A percentile compares a stretch with the other conserved stretches of the same genome.
Conservation (phyloP, 306 rosid genomes). For the Oemleria cerasiformis region DNA sequence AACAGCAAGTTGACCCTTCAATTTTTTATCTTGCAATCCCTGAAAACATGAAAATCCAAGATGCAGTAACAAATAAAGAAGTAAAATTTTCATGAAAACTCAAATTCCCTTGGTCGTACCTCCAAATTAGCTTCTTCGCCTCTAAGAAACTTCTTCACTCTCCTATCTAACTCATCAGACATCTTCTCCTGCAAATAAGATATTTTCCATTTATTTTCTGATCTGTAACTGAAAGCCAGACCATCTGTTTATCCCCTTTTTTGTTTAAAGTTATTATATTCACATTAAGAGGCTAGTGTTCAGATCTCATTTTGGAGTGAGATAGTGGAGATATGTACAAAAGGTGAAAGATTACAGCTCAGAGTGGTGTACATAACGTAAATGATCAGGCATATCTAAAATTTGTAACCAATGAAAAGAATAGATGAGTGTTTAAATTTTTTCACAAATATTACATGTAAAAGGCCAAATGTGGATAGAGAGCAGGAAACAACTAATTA, state of each 20-base stretch:
- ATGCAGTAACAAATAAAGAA: not conserved
- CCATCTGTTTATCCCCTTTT: not conserved
- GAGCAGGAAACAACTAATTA: not conserved
- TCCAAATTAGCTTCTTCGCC: constrained; percentile 65
- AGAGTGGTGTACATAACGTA: not conserved
- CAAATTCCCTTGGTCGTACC: constrained; percentile 35
- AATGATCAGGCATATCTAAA: not conserved
- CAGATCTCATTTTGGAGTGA: not conserved
- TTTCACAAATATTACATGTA: not conserved
- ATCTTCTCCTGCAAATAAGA: constrained; percentile 54
- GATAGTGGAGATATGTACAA: not conserved
- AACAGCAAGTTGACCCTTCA: constrained; percentile 64
- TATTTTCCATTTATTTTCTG: not conserved
- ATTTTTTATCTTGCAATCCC: constrained; percentile 69
- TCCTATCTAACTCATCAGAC: constrained; percentile 52
- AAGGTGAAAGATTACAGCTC: not conserved
- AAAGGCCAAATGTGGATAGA: not conserved
- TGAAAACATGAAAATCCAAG: constrained; percentile 22
- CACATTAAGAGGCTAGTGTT: not conserved
- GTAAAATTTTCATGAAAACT: not conserved
- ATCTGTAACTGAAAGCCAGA: not conserved
- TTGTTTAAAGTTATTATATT: not conserved
- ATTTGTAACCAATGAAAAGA: not conserved
- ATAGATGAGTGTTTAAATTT: not conserved
- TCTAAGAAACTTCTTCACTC: constrained; percentile 67